Percentiles rank a stretch among this genome's conserved stretches.
These are phyloP conservation scores for Holtermannia corniformis DNA, from an alignment of 768 basidiomycete species.

Conservation along the genomic window DNA sequence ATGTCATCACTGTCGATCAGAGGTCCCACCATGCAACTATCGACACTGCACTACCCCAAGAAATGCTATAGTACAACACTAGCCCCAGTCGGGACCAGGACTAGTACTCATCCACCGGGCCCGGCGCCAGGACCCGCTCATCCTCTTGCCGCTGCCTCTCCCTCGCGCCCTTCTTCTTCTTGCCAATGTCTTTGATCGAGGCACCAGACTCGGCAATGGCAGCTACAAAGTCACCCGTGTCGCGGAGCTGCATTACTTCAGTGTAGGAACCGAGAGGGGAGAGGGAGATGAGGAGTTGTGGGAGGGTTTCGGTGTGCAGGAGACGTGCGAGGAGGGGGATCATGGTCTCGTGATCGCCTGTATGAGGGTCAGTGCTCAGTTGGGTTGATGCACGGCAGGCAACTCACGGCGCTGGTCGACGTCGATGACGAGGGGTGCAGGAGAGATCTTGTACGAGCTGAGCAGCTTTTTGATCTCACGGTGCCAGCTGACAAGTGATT, in stretches of 20 bases:
- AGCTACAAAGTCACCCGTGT: slow-evolving; percentile 19
- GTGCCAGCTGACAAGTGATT: slow-evolving; percentile 25
- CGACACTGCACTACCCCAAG: too few relatives aligned
- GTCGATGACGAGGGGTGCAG: slow-evolving; percentile 36
- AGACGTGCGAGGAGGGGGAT: slow-evolving; percentile 31
- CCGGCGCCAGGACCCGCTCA: slow-evolving; percentile 34
- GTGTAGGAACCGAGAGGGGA: slow-evolving; percentile 28
- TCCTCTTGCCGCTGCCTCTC: slow-evolving; percentile 35
- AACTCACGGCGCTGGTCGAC: slow-evolving; percentile 33
- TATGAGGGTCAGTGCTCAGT: not conserved
- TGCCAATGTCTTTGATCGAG: slow-evolving; percentile 23
- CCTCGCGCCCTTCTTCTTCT: slow-evolving; percentile 35
- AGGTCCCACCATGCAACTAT: too few relatives aligned
- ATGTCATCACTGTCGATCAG: too few relatives aligned
- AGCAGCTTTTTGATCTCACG: slow-evolving; percentile 37
- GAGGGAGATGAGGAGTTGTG: slow-evolving; percentile 31
- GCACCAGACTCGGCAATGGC: slow-evolving; percentile 20
- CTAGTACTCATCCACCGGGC: too few relatives aligned
- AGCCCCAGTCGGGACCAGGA: too few relatives aligned
- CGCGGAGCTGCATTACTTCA: slow-evolving; percentile 23
- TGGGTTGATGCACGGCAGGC: not conserved
- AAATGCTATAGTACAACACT: too few relatives aligned
- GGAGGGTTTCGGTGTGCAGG: slow-evolving; percentile 26
- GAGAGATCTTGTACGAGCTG: slow-evolving; percentile 31
- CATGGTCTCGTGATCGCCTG: slow-evolving; percentile 16